Evolutionary conservation across 2,329 filamentous ascomycete species (phyloP), one percentile per base, ranked within the genome.

Genomic region (Cercospora janseana): DNA sequence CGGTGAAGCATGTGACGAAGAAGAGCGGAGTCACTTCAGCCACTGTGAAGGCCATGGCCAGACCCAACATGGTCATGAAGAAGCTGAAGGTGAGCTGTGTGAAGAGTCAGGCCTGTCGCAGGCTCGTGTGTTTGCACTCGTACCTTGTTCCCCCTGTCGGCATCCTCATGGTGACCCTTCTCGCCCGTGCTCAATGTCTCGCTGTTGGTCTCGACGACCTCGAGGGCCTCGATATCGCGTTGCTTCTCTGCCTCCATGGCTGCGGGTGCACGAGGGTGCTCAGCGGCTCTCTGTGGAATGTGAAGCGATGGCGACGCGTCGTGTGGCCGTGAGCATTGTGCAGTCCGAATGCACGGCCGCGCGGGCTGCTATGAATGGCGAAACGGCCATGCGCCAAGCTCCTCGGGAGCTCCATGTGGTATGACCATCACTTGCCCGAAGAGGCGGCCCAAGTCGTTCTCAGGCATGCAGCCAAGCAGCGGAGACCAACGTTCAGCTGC

Each of bases 1-100:
- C 46, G 13, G 51, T 57, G 35, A 57, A 57, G 48, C 51, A 54
- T 6, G 54, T 57, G 8, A 44, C 54, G 20, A 54, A 42, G 41
- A 57, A 57, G n/a, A 57, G 48, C 10, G 54, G 54, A n/a, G 54
- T 57, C 18, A 57, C 43, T 41, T 57, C 51, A 21, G 54, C 54
- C 7, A 57, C 51, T 16, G 52, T 41, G 24, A 57, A 51, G 16
- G 51, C 51, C 37, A 57, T 48, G 6, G 29, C 44, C 15, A 57
- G 32, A 4, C 54, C 54, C 12, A 57, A 13, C 51, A 57, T 57
- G 6, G 47, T 54, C 51, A 57, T 54, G 51, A 57, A 51, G 44
- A 57, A 54, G 26, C 26, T 12, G 13, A 56, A 49, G 7, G 49
- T 53, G 16, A 56, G 12, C 49, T 56, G 8, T 12, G 23, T 12